These are phyloP conservation scores for Durio zibethinus DNA, from an alignment of 345 rosid genomes.

Conservation along the genomic window DNA sequence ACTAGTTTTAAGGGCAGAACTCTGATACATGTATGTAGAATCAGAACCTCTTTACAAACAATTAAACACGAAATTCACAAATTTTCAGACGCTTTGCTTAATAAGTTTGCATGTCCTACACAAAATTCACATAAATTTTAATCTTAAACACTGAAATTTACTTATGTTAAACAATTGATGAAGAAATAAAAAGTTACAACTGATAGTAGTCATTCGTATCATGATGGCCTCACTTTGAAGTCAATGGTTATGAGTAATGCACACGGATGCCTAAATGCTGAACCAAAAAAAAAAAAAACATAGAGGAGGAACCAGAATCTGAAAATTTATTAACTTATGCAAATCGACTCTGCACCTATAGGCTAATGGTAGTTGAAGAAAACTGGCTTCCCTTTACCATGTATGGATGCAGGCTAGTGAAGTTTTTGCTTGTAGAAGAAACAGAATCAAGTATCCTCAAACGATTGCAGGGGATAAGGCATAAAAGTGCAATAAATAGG, in stretches of 20 bases:
- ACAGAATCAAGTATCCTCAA: background rate
- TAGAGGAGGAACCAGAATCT: background rate
- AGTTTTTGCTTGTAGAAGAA: background rate
- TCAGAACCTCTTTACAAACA: background rate
- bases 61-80: background rate
- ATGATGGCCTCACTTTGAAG: slow-evolving; percentile 5
- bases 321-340: background rate
- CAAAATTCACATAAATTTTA: background rate
- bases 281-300: background rate
- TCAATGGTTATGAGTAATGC: background rate
- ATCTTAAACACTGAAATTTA: background rate
- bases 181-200: slow-evolving; percentile 3
- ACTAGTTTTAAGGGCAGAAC: background rate
- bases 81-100: background rate
- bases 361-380: slow-evolving; percentile 5
- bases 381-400: background rate
- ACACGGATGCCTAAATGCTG: background rate
- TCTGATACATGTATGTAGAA: background rate
- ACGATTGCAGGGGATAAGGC: background rate
- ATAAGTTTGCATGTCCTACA: background rate
- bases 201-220: background rate
- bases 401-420: background rate
- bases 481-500: background rate
- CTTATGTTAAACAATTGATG: background rate
- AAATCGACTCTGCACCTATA: background rate